A percentile compares a stretch with the other conserved stretches of the same genome.
phyloP scores from a whole-genome alignment of 2,329 filamentous ascomycete genomes.

The Knufia petricola region DNA sequence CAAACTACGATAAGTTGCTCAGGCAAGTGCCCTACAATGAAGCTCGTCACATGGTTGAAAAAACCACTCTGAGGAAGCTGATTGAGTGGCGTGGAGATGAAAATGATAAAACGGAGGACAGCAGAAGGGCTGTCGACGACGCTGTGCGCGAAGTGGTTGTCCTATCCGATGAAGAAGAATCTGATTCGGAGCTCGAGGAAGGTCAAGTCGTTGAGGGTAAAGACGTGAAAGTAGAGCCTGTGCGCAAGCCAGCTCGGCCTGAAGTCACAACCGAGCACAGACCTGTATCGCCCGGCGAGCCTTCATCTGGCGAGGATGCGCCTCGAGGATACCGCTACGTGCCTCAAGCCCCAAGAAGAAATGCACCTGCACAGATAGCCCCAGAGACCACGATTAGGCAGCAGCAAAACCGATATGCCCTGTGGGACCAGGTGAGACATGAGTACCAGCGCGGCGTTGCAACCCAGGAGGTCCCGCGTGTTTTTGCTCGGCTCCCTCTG shows the following conservation, averaged over 20 bases:
- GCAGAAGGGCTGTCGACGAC: slow-evolving; percentile 47
- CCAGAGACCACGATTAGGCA: slow-evolving; percentile 31
- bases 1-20: slow-evolving; percentile 52
- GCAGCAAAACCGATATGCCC: slow-evolving; percentile 38
- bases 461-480: slow-evolving; percentile 8
- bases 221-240: slow-evolving; percentile 32
- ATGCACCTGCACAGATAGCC: slow-evolving; percentile 19
- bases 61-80: slow-evolving; percentile 45
- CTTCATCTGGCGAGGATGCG: slow-evolving; percentile 28
- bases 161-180: slow-evolving; percentile 52
- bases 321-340: slow-evolving; percentile 31
- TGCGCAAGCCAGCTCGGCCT: slow-evolving; percentile 3
- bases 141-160: slow-evolving; percentile 56
- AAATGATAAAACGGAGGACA: slow-evolving; percentile 41
- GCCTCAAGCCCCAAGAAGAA: slow-evolving; percentile 19
- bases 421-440: slow-evolving; percentile 37
- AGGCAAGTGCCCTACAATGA: slow-evolving; percentile 44
- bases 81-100: slow-evolving; percentile 55
- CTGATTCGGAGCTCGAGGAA: slow-evolving; percentile 33
- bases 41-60: slow-evolving; percentile 47
- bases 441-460: slow-evolving; percentile 17
- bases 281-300: slow-evolving; percentile 1
- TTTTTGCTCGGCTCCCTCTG: slow-evolving; percentile 13
- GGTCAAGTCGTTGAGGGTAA: slow-evolving; percentile 23
- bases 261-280: slow-evolving; percentile 1